phyloP scores from a whole-genome alignment of 176 grass and related monocot genomes.

The Zea luxurians region DNA sequence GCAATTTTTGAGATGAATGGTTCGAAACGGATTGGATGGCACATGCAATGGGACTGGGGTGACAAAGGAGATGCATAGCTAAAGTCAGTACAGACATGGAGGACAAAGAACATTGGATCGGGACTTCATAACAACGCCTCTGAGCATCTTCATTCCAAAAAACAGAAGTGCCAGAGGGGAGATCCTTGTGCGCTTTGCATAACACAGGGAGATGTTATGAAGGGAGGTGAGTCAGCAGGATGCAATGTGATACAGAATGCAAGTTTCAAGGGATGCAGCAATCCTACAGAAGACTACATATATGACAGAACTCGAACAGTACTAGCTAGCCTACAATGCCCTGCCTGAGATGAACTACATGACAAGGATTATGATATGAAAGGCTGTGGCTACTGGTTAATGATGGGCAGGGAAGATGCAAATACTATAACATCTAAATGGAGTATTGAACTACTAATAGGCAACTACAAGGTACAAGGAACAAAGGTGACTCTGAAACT shows the following conservation, averaged over 20 bases:
- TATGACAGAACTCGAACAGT: background rate
- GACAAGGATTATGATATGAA: conserved; percentile 30
- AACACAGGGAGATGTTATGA: conserved; percentile 40
- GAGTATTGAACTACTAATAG: background rate
- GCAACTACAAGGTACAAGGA: conserved; percentile 50
- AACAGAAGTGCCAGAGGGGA: conserved; percentile 61
- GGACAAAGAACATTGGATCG: background rate
- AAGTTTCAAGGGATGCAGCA: conserved; percentile 38
- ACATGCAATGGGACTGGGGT: conserved; percentile 33
- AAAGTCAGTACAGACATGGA: conserved; percentile 33
- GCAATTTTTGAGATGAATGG: conserved; percentile 22
- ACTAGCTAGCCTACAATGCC: conserved; percentile 1
- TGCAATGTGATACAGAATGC: conserved; percentile 34
- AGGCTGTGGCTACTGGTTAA: conserved; percentile 21
- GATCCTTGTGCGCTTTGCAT: conserved; percentile 40
- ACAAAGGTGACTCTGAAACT: conserved; percentile 38
- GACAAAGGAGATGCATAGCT: background rate
- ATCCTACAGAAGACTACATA: conserved; percentile 37
- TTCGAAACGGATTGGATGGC: conserved; percentile 18
- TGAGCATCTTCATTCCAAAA: conserved; percentile 69
- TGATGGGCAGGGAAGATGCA: conserved; percentile 23
- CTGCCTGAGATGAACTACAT: conserved; percentile 38
- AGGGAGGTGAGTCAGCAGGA: conserved; percentile 27
- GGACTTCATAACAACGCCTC: conserved; percentile 36
- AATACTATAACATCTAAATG: conserved; percentile 34